Evolutionary conservation across 2,329 filamentous ascomycete species (phyloP).

Genomic region (Trichoderma gracile): DNA sequence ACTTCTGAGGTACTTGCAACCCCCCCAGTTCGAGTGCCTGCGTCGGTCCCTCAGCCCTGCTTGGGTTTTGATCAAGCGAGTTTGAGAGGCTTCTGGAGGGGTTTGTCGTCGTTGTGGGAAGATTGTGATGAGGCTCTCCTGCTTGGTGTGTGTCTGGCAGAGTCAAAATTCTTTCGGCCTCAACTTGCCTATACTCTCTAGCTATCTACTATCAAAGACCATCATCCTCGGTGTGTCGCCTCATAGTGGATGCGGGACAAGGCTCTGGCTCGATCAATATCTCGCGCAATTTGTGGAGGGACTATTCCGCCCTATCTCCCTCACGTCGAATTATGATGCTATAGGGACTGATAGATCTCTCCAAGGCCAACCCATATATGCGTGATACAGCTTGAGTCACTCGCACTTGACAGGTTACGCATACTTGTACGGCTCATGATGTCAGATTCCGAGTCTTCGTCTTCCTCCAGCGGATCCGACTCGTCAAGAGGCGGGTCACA

Average conservation of each 20-base stretch:
- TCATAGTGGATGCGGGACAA: background rate
- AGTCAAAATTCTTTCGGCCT: background rate
- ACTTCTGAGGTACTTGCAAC: slow-evolving; percentile 7
- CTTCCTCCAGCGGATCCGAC: slow-evolving; percentile 11
- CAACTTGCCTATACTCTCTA: background rate
- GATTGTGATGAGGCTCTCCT: background rate
- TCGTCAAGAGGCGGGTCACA: slow-evolving; percentile 16
- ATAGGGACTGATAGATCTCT: background rate
- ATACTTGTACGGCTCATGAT: background rate
- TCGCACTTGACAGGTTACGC: background rate
- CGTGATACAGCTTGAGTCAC: background rate
- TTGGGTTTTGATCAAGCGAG: background rate
- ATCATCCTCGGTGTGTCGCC: background rate
- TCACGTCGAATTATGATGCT: background rate
- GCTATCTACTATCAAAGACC: background rate
- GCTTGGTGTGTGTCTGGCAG: background rate
- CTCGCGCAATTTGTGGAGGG: background rate
- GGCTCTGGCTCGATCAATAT: background rate
- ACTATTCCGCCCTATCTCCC: background rate
- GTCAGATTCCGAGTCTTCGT: slow-evolving; percentile 24
- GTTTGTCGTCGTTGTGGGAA: background rate
- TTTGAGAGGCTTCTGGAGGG: background rate
- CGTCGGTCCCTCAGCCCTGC: slow-evolving; percentile 4
- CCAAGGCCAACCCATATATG: background rate
- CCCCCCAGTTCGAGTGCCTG: background rate